phyloP scores from a whole-genome alignment of 495 filamentous ascomycete genomes.

The Apodospora peruviana region DNA sequence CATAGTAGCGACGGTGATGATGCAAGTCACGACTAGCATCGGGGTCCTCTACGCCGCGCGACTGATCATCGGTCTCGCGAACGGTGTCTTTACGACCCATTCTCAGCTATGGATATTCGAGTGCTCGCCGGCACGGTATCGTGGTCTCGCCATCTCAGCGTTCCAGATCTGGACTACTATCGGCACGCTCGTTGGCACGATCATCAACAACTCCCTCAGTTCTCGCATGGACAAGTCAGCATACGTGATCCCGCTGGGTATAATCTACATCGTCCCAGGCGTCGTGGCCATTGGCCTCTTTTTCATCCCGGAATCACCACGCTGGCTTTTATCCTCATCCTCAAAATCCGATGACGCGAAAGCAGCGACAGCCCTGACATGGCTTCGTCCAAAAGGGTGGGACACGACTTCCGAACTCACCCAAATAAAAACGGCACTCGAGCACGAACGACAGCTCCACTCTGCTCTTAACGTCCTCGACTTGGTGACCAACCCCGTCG shows the following conservation, averaged over 20 bases:
- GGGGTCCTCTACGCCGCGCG: conserved; percentile 46
- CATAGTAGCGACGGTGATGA: conserved; percentile 40
- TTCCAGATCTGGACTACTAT: conserved; percentile 14
- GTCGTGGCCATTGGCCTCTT: conserved; percentile 44
- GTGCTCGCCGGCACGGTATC: neutral
- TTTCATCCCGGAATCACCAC: conserved; percentile 7
- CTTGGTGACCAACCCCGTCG: conserved; percentile 42
- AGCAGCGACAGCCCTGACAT: conserved; percentile 25
- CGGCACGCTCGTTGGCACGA: conserved; percentile 47
- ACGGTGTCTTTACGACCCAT: conserved; percentile 50
- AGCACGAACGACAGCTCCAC: conserved; percentile 37
- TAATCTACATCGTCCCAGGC: conserved; percentile 48
- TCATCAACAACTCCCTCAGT: conserved; percentile 29
- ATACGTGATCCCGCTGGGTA: conserved; percentile 51
- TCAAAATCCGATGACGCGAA: conserved; percentile 32
- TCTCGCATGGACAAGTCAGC: conserved; percentile 28
- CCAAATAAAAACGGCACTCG: conserved; percentile 42
- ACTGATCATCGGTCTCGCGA: conserved; percentile 44
- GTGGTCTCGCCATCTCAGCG: neutral
- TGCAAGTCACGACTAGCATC: conserved; percentile 44
- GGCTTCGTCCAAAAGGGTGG: conserved; percentile 34
- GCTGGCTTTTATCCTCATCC: neutral
- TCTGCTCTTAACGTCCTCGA: conserved; percentile 36
- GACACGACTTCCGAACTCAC: conserved; percentile 38
- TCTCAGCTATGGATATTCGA: conserved; percentile 42